A percentile compares a stretch with the other conserved stretches of the same genome.
These are phyloP conservation scores for Alternaria panax DNA, from an alignment of 2,329 filamentous ascomycete genomes.

Conservation along the genomic window DNA sequence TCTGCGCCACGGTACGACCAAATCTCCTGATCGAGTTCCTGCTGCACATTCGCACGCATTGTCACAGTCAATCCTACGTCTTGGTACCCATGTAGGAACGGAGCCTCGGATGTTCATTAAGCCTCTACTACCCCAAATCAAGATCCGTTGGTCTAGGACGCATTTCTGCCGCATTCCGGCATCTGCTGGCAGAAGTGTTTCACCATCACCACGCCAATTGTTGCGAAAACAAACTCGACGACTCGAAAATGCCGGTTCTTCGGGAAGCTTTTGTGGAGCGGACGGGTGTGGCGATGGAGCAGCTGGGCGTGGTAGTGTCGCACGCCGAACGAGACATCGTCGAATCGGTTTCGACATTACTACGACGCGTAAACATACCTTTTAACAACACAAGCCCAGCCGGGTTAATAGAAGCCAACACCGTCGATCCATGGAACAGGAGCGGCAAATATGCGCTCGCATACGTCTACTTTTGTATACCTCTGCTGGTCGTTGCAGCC, in stretches of 20 bases:
- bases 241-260: conserved; percentile 46
- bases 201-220: conserved; percentile 23
- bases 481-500: conserved; percentile 71
- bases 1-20: conserved; percentile 27
- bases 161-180: conserved; percentile 31
- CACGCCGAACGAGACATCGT: conserved; percentile 39
- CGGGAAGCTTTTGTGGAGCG: conserved; percentile 38
- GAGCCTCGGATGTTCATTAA: conserved; percentile 30
- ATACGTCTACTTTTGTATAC: conserved; percentile 87
- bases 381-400: conserved; percentile 63
- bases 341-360: conserved; percentile 38
- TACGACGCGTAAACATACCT: conserved; percentile 63
- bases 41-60: conserved; percentile 44
- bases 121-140: conserved; percentile 25
- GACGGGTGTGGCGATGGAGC: conserved; percentile 39
- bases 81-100: conserved; percentile 46
- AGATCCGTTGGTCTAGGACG: conserved; percentile 25
- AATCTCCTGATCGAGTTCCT: conserved; percentile 31
- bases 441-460: conserved; percentile 86
- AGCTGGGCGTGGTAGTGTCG: conserved; percentile 38
- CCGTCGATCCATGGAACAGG: conserved; percentile 77
- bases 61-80: conserved; percentile 31
- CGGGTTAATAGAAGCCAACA: conserved; percentile 63
- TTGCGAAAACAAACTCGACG: conserved; percentile 14
- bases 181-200: conserved; percentile 48